Percentiles rank a stretch among this genome's conserved stretches.
These are phyloP conservation scores for Filosporella fistucella DNA, from an alignment of 495 filamentous ascomycete species.

Conservation along the genomic window DNA sequence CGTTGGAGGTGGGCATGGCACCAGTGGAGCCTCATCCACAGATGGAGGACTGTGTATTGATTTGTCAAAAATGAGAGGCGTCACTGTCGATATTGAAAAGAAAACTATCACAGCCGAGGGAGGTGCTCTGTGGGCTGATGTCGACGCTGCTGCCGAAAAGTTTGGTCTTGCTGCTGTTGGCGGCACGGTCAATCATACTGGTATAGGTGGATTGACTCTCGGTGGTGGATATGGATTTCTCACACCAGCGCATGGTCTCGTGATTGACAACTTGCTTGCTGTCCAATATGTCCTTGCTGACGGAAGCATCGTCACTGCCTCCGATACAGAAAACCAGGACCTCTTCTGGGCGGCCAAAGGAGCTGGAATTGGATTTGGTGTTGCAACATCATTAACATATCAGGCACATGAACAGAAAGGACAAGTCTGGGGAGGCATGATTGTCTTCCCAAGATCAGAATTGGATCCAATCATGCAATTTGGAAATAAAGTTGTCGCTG, in stretches of 20 bases:
- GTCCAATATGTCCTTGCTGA: slow-evolving; percentile 52
- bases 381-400: slow-evolving; percentile 58
- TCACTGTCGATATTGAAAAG: slow-evolving; percentile 36
- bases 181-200: slow-evolving; percentile 55
- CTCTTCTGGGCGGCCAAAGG: slow-evolving; percentile 46
- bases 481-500: slow-evolving; percentile 31
- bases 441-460: slow-evolving; percentile 37
- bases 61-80: slow-evolving; percentile 44
- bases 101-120: slow-evolving; percentile 48
- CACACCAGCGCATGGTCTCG: slow-evolving; percentile 51
- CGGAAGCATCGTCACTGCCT: slow-evolving; percentile 10
- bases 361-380: slow-evolving; percentile 58
- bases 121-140: slow-evolving; percentile 50
- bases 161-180: slow-evolving; percentile 52
- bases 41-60: slow-evolving; percentile 53
- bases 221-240: slow-evolving; percentile 55
- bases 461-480: slow-evolving; percentile 34
- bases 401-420: slow-evolving; percentile 26
- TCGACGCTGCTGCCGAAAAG: slow-evolving; percentile 44
- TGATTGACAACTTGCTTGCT: slow-evolving; percentile 61
- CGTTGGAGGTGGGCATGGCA: slow-evolving; percentile 29
- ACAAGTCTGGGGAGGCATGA: slow-evolving; percentile 40
- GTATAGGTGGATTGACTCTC: slow-evolving; percentile 54
- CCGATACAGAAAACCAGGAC: slow-evolving; percentile 14
- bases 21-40: slow-evolving; percentile 29